phyloP scores from a whole-genome alignment of 306 rosid genomes.

The Ormosia emarginata region DNA sequence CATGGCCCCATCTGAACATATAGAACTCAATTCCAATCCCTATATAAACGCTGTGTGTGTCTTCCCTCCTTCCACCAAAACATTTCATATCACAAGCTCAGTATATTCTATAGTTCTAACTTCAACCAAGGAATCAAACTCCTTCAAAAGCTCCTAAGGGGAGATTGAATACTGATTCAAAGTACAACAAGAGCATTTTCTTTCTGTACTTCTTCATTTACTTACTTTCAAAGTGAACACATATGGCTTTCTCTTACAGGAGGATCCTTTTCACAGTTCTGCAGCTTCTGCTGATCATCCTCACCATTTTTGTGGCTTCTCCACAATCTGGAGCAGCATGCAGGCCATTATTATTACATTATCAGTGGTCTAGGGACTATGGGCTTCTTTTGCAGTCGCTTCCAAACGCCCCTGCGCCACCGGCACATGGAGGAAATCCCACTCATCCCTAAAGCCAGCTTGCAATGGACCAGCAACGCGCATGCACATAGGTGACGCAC shows the following conservation, averaged over 20 bases:
- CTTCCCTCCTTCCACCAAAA: not conserved
- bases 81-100: not conserved
- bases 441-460: not conserved
- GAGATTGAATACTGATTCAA: not conserved
- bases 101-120: not conserved
- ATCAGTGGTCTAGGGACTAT: not conserved
- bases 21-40: not conserved
- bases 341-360: not conserved
- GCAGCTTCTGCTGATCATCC: not conserved
- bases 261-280: conserved; percentile 16
- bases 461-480: too few species aligned
- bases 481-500: not conserved
- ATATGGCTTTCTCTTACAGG: not conserved
- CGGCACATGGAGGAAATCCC: not conserved
- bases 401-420: too few species aligned
- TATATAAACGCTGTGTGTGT: not conserved
- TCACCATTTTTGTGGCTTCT: not conserved
- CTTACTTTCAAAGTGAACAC: not conserved
- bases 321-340: not conserved
- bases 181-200: not conserved
- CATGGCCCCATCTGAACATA: too few species aligned
- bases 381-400: not conserved
- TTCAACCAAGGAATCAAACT: not conserved
- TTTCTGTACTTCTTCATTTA: not conserved
- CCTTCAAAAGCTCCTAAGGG: not conserved